Base-by-base conservation (phyloP, 768 basidiomycete species). In the Sporobolomyces pararoseus region DNA sequence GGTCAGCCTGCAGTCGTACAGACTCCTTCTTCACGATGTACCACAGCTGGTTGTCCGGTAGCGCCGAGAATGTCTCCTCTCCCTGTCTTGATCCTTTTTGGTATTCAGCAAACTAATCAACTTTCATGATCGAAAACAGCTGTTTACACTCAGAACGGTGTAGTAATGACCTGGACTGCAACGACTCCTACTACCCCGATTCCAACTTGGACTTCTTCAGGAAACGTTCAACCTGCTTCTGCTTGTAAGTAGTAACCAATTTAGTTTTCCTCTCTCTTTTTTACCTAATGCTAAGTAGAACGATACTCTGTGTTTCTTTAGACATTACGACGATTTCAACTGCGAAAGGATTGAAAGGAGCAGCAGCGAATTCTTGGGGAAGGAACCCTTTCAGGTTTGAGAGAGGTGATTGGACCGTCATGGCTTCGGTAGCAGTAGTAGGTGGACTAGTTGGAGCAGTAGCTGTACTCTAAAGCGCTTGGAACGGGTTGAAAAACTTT, bases 101-200 rank as follows among this genome's bases (percentile, higher is more conserved):
- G 32, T 54, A n/a, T 19, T 37, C 23, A 46, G 2, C 21, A 21
- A 17, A 10, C 39, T 35, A 34, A 57, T 21, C 19, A 35, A 17
- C 34, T 35, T 16, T 9, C 10, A 29, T 53, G 52, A n/a, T 7
- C 21, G 14, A 25, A 1, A 17, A 17, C 52, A 68, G 66, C 68
- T 2, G 46, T 54, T 0, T 62, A 62, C 69, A 68, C 58, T n/a
- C 39, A 62, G 31, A 55, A 57, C 47, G 65, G 57, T 37, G 63
- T 25, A 10, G 46, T 62, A 46, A 58, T 50, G 34, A 63, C 54
- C 6, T 53, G 52, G 63, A 49, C 29, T 51, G 63, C 67, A 27
- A 67, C 70, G 37, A 74, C 60, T 19, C 54, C 60, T 44, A 58
- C 52, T 37, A 67, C 71, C n/a, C 63, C 64, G 34, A 61, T 70